These are phyloP conservation scores for Neurospora sp. DNA, from an alignment of 495 filamentous ascomycete genomes.

Conservation along the genomic window DNA sequence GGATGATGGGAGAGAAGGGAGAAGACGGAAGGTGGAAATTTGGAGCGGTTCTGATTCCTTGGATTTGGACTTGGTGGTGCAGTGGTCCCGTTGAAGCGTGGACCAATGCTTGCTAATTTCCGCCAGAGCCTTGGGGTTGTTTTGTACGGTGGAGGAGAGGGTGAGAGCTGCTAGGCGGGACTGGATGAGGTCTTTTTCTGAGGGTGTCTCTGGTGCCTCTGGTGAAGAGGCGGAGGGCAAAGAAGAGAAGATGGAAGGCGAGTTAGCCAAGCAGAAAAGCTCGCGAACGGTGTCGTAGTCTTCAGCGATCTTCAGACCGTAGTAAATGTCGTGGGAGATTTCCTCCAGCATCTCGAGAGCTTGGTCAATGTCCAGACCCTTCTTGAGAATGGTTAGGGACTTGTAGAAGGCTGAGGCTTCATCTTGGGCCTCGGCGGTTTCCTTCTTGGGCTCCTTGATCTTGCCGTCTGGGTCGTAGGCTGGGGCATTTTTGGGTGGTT, in stretches of 20 bases:
- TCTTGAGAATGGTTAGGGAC: slow-evolving; percentile 35
- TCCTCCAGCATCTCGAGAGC: slow-evolving; percentile 45
- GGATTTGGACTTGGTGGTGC: slow-evolving; percentile 4
- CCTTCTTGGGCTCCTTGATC: slow-evolving; percentile 33
- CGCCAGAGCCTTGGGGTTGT: slow-evolving; percentile 50
- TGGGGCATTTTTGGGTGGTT: slow-evolving; percentile 29
- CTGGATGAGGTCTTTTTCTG: slow-evolving; percentile 11
- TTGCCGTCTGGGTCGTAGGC: slow-evolving; percentile 40
- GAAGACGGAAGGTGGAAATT: slow-evolving; percentile 15
- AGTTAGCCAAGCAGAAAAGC: slow-evolving; percentile 33
- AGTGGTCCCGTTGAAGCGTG: slow-evolving; percentile 18
- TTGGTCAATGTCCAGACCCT: slow-evolving; percentile 22
- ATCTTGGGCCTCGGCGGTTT: slow-evolving; percentile 11
- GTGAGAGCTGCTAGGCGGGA: slow-evolving; percentile 41
- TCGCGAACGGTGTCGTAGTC: slow-evolving; percentile 33
- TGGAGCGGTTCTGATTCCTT: not conserved
- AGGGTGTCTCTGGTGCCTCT: not conserved
- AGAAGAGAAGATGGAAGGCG: slow-evolving; percentile 4
- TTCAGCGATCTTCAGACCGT: slow-evolving; percentile 51
- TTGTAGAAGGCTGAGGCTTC: slow-evolving; percentile 25
- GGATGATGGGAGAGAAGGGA: slow-evolving; percentile 6
- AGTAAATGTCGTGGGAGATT: slow-evolving; percentile 56
- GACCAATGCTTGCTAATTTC: slow-evolving; percentile 35
- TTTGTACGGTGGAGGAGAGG: slow-evolving; percentile 45
- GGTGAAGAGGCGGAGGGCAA: not conserved